A percentile compares a stretch with the other conserved stretches of the same genome.
These are phyloP conservation scores for Tetrapisispora phaffii DNA, from an alignment of 805 yeast genomes.

Conservation along the genomic window DNA sequence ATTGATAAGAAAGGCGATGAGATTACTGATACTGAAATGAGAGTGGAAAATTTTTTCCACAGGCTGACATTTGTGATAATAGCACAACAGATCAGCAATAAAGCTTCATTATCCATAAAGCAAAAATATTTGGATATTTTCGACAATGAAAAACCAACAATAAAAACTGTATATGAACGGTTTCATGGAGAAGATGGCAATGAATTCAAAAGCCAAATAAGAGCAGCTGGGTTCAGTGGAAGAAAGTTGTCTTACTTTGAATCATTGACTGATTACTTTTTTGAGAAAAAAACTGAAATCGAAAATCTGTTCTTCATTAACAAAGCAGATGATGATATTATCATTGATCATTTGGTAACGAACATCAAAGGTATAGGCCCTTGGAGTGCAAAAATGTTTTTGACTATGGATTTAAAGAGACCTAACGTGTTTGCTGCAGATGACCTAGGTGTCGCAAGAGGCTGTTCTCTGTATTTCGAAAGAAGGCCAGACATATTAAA, in stretches of 20 bases:
- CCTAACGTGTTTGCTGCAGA: constrained; percentile 64
- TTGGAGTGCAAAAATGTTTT: constrained; percentile 89
- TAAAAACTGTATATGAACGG: background rate
- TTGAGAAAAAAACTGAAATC: constrained; percentile 30
- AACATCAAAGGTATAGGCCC: constrained; percentile 62
- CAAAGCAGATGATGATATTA: constrained; percentile 33
- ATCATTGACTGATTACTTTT: constrained; percentile 44
- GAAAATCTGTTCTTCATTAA: constrained; percentile 30
- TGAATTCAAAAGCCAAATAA: constrained; percentile 36
- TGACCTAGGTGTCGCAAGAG: constrained; percentile 81
- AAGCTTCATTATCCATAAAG: constrained; percentile 64
- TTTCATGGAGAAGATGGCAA: constrained; percentile 37
- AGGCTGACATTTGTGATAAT: constrained; percentile 42
- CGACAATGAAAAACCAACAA: constrained; percentile 37
- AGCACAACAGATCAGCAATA: constrained; percentile 70
- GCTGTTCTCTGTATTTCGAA: constrained; percentile 54
- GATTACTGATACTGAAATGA: constrained; percentile 1
- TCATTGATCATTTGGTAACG: constrained; percentile 39
- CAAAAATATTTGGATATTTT: constrained; percentile 35
- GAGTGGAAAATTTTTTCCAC: constrained; percentile 31
- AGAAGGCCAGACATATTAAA: constrained; percentile 41
- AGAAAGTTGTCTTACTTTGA: constrained; percentile 57
- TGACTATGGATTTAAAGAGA: constrained; percentile 56
- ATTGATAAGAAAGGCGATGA: constrained; percentile 4
- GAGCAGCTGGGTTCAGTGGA: constrained; percentile 58